Evolutionary conservation across 805 yeast species (phyloP).

Genomic region (Wickerhamomyces subpelliculosus): DNA sequence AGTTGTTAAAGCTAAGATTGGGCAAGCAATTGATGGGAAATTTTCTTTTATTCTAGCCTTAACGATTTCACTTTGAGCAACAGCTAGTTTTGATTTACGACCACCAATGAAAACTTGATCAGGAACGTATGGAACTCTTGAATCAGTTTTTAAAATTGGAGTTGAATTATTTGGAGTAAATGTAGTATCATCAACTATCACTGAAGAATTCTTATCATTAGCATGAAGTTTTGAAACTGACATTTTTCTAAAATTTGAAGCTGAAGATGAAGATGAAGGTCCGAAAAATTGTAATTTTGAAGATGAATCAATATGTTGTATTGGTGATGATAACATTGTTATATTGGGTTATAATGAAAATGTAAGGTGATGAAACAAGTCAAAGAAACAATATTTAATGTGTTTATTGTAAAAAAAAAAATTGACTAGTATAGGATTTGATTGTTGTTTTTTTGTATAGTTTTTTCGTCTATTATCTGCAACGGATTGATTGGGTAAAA

Average conservation of each 20-base stretch:
- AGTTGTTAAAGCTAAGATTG: conserved; percentile 75
- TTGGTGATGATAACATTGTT: conserved; percentile 14
- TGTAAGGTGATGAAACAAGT: too few relatives aligned
- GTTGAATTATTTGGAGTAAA: conserved; percentile 1
- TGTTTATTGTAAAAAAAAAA: too few relatives aligned
- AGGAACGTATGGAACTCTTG: conserved; percentile 17
- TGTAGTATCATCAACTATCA: neutral
- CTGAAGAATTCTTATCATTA: neutral
- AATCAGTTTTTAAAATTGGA: conserved; percentile 4
- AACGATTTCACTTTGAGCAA: conserved; percentile 75
- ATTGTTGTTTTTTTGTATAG: too few relatives aligned
- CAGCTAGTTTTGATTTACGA: conserved; percentile 81
- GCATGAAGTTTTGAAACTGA: neutral
- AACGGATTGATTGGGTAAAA: too few relatives aligned
- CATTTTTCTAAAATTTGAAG: conserved; percentile 1
- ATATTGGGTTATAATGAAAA: too few relatives aligned
- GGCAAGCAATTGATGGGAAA: conserved; percentile 63
- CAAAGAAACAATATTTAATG: too few relatives aligned
- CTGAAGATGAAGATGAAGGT: conserved; percentile 4
- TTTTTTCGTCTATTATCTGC: too few relatives aligned
- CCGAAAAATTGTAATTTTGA: conserved; percentile 8
- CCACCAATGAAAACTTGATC: conserved; percentile 62
- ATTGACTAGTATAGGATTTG: too few relatives aligned
- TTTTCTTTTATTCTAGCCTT: conserved; percentile 48
- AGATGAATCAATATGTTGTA: conserved; percentile 9